Evolutionary conservation across 352 stramenopile genomes (phyloP).

Genomic region (Phytopythium cucurbitacearum): DNA sequence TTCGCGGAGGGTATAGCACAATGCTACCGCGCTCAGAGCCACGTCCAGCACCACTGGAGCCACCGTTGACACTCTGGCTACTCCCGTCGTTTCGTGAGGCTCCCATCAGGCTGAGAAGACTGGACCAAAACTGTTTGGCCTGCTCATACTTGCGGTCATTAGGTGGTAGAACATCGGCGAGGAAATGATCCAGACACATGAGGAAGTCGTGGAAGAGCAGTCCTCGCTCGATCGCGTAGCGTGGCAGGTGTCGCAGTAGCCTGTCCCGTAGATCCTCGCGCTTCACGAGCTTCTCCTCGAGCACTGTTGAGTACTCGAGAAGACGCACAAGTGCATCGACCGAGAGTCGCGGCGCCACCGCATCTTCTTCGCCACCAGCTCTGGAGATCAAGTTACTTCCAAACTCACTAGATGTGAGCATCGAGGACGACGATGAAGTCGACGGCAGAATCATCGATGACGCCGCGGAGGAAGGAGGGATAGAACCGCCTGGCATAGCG

Average conservation of each 20-base stretch:
- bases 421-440: no score
- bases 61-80: not conserved
- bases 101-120: slow-evolving; percentile 29
- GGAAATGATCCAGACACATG: slow-evolving; percentile 31
- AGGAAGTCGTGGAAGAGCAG: slow-evolving; percentile 61
- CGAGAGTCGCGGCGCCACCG: slow-evolving; percentile 20
- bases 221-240: slow-evolving; percentile 40
- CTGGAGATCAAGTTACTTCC: not conserved
- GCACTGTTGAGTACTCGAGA: slow-evolving; percentile 36
- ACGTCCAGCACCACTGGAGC: not conserved
- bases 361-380: no score
- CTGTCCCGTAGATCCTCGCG: slow-evolving; percentile 21
- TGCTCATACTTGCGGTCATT: slow-evolving; percentile 28
- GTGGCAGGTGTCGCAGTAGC: slow-evolving; percentile 27
- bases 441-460: no score
- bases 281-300: slow-evolving; percentile 29
- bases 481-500: not conserved
- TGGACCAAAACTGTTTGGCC: slow-evolving; percentile 51
- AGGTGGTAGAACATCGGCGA: slow-evolving; percentile 27
- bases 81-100: slow-evolving; percentile 3
- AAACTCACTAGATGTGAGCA: not conserved
- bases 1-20: slow-evolving; percentile 1
- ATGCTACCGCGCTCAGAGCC: slow-evolving; percentile 1
- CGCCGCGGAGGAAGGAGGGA: not conserved
- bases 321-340: slow-evolving; percentile 43